Percentiles rank a stretch among this genome's conserved stretches.
phyloP scores from a whole-genome alignment of 768 basidiomycete species.

The Boletus edulis region DNA sequence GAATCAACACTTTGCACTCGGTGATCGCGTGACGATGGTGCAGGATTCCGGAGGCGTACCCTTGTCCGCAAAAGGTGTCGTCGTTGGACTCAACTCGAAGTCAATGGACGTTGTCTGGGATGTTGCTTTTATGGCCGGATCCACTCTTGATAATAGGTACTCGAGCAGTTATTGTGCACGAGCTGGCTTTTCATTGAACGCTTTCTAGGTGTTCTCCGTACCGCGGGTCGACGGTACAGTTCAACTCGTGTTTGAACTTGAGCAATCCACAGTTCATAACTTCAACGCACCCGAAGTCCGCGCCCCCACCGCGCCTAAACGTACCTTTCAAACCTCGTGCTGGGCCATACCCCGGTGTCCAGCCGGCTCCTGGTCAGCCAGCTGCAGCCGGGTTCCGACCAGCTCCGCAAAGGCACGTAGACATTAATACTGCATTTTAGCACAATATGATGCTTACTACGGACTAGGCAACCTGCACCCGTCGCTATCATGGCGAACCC shows the following conservation, averaged over 20 bases:
- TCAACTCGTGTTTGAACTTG: slow-evolving; percentile 87
- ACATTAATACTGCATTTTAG: not conserved
- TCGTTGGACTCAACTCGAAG: slow-evolving; percentile 82
- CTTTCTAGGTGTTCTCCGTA: slow-evolving; percentile 79
- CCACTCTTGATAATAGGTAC: slow-evolving; percentile 80
- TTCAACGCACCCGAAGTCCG: slow-evolving; percentile 60
- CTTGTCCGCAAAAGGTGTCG: slow-evolving; percentile 88
- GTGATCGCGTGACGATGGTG: slow-evolving; percentile 95
- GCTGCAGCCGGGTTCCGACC: slow-evolving; percentile 67
- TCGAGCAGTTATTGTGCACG: not conserved
- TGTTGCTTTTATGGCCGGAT: slow-evolving; percentile 90
- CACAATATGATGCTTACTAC: not conserved
- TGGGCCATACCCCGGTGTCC: slow-evolving; percentile 64
- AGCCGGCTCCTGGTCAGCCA: slow-evolving; percentile 50
- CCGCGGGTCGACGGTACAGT: slow-evolving; percentile 85
- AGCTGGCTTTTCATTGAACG: not conserved
- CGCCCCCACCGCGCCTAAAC: slow-evolving; percentile 46
- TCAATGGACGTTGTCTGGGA: slow-evolving; percentile 98
- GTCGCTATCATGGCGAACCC: slow-evolving; percentile 81
- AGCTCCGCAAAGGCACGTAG: slow-evolving; percentile 33
- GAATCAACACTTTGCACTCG: slow-evolving; percentile 82
- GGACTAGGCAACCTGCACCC: slow-evolving; percentile 36
- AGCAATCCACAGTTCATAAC: slow-evolving; percentile 82
- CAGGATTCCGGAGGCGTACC: slow-evolving; percentile 93
- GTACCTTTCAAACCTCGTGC: slow-evolving; percentile 63